Evolutionary conservation across 306 rosid genomes (phyloP).

Genomic region (Prunus armeniaca): DNA sequence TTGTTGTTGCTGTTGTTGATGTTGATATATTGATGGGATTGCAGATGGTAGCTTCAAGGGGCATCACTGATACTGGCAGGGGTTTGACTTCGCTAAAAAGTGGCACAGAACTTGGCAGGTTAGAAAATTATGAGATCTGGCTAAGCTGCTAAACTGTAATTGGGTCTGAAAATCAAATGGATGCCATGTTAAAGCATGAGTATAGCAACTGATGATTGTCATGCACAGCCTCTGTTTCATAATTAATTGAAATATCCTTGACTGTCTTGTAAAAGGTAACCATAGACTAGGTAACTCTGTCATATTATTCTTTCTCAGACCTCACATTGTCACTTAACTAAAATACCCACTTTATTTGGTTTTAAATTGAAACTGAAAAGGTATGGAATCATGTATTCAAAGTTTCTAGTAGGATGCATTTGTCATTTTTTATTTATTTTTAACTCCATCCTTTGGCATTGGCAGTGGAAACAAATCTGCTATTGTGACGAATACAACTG

Average conservation of each 20-base stretch:
- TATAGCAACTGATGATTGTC: neutral
- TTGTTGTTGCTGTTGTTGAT: neutral
- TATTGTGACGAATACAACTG: conserved; percentile 83
- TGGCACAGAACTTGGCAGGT: conserved; percentile 86
- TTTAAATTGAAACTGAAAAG: neutral
- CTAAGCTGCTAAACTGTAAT: conserved; percentile 21
- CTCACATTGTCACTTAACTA: neutral
- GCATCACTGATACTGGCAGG: conserved; percentile 52
- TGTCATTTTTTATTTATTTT: neutral
- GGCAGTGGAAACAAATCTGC: conserved; percentile 89
- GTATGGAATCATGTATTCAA: neutral
- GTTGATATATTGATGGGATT: conserved; percentile 25
- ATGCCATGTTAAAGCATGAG: neutral
- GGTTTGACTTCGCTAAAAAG: conserved; percentile 60
- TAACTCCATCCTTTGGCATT: conserved; percentile 16
- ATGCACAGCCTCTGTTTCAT: neutral
- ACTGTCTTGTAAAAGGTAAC: neutral
- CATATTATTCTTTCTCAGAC: neutral
- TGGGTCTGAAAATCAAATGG: conserved; percentile 9
- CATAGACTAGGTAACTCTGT: neutral
- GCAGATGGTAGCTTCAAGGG: conserved; percentile 60
- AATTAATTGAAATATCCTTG: neutral
- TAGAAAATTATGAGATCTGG: conserved; percentile 14
- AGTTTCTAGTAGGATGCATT: neutral
- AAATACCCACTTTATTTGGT: neutral